These are phyloP conservation scores for Paraglomus occultum DNA, from an alignment of 192 early-diverging fungal species.

Conservation along the genomic window DNA sequence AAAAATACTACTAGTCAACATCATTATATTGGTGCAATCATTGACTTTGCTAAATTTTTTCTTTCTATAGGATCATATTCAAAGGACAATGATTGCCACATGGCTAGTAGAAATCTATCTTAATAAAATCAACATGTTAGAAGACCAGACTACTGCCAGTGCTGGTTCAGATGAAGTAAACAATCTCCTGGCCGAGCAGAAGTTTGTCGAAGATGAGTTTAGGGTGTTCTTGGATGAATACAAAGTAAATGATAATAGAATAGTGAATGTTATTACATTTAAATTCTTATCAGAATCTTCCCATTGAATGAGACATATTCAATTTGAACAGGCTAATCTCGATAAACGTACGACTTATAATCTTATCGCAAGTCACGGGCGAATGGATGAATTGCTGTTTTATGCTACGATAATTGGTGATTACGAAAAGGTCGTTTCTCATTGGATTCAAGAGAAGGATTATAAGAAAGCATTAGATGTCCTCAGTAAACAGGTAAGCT, in stretches of 20 bases:
- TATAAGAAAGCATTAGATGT: slow-evolving; percentile 75
- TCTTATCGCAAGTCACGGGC: slow-evolving; percentile 84
- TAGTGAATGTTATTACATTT: neutral
- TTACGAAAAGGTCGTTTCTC: slow-evolving; percentile 79
- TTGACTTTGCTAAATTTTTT: slow-evolving; percentile 12
- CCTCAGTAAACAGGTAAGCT: slow-evolving; percentile 68
- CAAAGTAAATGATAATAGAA: slow-evolving; percentile 44
- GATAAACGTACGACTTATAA: slow-evolving; percentile 74
- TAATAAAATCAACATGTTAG: slow-evolving; percentile 67
- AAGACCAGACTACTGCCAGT: slow-evolving; percentile 48
- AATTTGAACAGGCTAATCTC: slow-evolving; percentile 40
- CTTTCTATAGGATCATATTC: slow-evolving; percentile 64
- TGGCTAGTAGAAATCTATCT: slow-evolving; percentile 93
- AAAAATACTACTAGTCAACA: neutral
- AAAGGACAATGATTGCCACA: slow-evolving; percentile 75
- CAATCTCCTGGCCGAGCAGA: slow-evolving; percentile 59
- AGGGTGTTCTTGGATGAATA: slow-evolving; percentile 67
- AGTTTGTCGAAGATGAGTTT: slow-evolving; percentile 66
- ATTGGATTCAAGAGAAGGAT: slow-evolving; percentile 80
- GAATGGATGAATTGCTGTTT: slow-evolving; percentile 74
- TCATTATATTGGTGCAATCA: neutral
- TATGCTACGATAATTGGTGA: slow-evolving; percentile 85
- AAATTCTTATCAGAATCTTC: slow-evolving; percentile 28
- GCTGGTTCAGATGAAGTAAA: slow-evolving; percentile 40
- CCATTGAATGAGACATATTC: slow-evolving; percentile 32